phyloP scores from a whole-genome alignment of 1,139 yeast species.

The Zhuliangozyma blackwelliae region DNA sequence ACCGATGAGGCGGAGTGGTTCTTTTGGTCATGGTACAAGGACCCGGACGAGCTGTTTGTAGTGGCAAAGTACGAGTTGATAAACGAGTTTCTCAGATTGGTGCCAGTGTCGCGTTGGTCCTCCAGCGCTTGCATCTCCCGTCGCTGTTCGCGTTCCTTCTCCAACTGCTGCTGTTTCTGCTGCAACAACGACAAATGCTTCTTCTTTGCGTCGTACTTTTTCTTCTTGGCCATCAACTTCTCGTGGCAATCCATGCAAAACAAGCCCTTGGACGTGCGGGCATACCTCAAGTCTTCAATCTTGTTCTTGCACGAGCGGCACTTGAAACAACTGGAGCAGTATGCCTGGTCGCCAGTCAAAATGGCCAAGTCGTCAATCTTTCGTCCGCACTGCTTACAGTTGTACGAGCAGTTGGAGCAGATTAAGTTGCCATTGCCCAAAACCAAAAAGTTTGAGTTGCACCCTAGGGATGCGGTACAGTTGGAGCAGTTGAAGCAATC shows the following conservation, averaged over 20 bases:
- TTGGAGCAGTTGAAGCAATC: constrained; percentile 87
- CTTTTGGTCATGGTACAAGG: constrained; percentile 6
- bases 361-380: constrained; percentile 96
- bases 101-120: constrained; percentile 1
- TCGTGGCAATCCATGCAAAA: constrained; percentile 95
- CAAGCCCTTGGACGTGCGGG: constrained; percentile 88
- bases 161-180: constrained; percentile 7
- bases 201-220: constrained; percentile 46
- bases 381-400: constrained; percentile 81
- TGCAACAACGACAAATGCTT: constrained; percentile 22
- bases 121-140: constrained; percentile 5
- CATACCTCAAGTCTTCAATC: constrained; percentile 87
- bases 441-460: constrained; percentile 84
- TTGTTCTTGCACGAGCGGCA: constrained; percentile 87
- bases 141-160: constrained; percentile 3
- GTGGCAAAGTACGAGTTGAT: constrained; percentile 10
- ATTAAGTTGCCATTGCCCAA: constrained; percentile 89
- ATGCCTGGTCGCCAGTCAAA: constrained; percentile 90
- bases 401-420: constrained; percentile 87
- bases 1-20: constrained; percentile 13
- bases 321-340: constrained; percentile 85
- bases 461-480: constrained; percentile 73
- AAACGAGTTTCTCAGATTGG: constrained; percentile 10
- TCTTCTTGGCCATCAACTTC: constrained; percentile 67
- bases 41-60: constrained; percentile 3